phyloP scores from a whole-genome alignment of 129 eudicot genomes.

The Escallonia herrerae region DNA sequence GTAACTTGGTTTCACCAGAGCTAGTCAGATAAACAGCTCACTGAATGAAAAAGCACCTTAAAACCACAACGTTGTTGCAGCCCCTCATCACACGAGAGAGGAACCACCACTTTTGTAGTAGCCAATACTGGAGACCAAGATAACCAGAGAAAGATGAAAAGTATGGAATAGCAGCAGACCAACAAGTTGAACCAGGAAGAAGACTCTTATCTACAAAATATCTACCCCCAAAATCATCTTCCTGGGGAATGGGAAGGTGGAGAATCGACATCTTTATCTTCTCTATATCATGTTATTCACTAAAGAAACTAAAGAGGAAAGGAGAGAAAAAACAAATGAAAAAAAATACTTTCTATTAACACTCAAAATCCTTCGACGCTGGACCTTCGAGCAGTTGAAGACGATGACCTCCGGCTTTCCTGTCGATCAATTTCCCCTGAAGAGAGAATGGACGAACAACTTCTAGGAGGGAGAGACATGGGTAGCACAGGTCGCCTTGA shows the following conservation, averaged over 20 bases:
- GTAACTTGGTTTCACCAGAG: no score
- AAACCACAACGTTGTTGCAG: no score
- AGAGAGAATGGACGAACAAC: constrained; percentile 46
- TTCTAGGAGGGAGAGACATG: constrained; percentile 43
- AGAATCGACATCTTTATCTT: constrained; percentile 30
- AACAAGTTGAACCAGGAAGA: no score
- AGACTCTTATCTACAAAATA: constrained; percentile 29
- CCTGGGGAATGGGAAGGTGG: constrained; percentile 5
- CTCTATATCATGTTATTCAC: constrained; percentile 30
- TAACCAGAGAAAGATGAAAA: no score
- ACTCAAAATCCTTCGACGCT: constrained; percentile 84
- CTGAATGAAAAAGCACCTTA: no score
- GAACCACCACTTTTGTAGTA: no score
- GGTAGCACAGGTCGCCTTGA: constrained; percentile 35
- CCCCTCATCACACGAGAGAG: no score
- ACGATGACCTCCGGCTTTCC: constrained; percentile 53
- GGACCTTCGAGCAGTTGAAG: constrained; percentile 45
- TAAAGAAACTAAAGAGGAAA: constrained; percentile 1
- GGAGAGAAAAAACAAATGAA: constrained; percentile 13
- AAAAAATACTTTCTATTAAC: constrained; percentile 36
- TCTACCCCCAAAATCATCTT: constrained; percentile 21
- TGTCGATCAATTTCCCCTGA: constrained; percentile 59
- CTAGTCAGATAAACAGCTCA: no score
- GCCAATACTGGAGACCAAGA: no score
- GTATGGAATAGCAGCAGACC: no score